Evolutionary conservation across 2,329 filamentous ascomycete genomes (phyloP).

Genomic region (Cryphonectria carpinicola): DNA sequence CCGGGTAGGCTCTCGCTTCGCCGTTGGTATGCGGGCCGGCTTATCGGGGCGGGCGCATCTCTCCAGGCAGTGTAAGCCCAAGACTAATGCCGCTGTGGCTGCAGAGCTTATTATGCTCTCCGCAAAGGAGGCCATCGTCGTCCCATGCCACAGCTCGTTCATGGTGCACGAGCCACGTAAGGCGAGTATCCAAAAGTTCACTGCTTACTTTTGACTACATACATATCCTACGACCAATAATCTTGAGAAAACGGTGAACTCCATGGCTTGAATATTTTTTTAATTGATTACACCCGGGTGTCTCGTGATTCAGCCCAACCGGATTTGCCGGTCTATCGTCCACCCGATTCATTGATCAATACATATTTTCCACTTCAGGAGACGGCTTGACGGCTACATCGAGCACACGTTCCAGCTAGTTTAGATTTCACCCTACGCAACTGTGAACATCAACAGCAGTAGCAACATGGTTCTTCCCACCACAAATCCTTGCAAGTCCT

Average conservation of each 20-base stretch:
- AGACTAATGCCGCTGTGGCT: not conserved
- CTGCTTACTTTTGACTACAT: not conserved
- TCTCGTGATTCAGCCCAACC: not conserved
- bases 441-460: not conserved
- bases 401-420: not conserved
- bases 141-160: conserved; percentile 1
- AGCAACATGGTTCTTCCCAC: conserved; percentile 30
- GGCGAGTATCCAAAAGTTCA: not conserved
- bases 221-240: not conserved
- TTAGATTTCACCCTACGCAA: not conserved
- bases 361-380: not conserved
- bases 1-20: not conserved
- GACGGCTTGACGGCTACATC: not conserved
- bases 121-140: conserved; percentile 24
- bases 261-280: not conserved
- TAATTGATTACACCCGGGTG: not conserved
- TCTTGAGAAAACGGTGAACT: not conserved
- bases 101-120: not conserved
- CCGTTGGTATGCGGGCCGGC: not conserved
- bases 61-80: not conserved
- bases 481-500: conserved; percentile 29
- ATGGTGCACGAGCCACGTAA: not conserved
- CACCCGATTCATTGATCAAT: not conserved
- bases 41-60: not conserved
- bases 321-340: not conserved